A percentile compares a stretch with the other conserved stretches of the same genome.
Evolutionary conservation across 352 stramenopile species (phyloP).

Genomic region (Phytophthora hybrid): DNA sequence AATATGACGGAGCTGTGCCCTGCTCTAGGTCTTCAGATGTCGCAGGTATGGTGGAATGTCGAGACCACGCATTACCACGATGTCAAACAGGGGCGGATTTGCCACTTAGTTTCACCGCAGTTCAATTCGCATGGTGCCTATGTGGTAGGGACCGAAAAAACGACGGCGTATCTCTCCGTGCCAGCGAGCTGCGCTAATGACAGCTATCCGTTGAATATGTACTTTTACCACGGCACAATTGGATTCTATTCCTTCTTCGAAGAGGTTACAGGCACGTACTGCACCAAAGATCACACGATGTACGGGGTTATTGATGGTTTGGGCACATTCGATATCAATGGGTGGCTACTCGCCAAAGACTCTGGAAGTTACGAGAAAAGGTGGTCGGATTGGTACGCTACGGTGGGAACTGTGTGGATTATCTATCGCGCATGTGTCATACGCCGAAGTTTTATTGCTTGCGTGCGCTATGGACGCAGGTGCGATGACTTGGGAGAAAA

Average conservation of each 20-base stretch:
- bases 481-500: slow-evolving; percentile 5
- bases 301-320: not conserved
- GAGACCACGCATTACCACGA: not conserved
- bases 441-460: slow-evolving; percentile 18
- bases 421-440: slow-evolving; percentile 16
- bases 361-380: not conserved
- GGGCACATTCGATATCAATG: not conserved
- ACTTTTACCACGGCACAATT: slow-evolving; percentile 6
- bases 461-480: slow-evolving; percentile 18
- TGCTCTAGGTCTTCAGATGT: not conserved
- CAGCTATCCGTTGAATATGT: not conserved
- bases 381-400: slow-evolving; percentile 15
- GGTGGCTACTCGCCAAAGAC: not conserved
- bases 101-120: not conserved
- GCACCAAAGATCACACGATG: not conserved
- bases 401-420: slow-evolving; percentile 15
- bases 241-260: not conserved
- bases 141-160: not conserved
- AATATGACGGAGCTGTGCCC: slow-evolving; percentile 1
- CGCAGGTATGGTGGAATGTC: not conserved
- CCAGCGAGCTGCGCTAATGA: not conserved
- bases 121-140: not conserved
- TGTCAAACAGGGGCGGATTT: not conserved
- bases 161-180: not conserved
- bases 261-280: not conserved